phyloP scores from a whole-genome alignment of 164 flowering plant species.

The Magnolia sinica region DNA sequence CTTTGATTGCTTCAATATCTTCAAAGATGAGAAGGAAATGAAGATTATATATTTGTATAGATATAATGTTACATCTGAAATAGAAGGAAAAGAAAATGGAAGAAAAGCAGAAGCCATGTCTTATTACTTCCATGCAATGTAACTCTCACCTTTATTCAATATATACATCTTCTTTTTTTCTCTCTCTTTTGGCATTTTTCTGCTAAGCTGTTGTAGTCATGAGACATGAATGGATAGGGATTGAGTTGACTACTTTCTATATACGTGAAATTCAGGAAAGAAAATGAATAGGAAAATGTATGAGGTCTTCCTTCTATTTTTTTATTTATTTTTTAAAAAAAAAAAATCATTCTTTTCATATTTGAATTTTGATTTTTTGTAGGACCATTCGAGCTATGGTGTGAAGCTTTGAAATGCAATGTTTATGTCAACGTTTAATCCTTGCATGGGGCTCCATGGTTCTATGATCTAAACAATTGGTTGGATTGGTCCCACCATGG shows the following conservation, averaged over 20 bases:
- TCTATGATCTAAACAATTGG: neutral
- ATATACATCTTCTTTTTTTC: neutral
- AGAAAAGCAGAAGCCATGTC: neutral
- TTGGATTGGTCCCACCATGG: neutral
- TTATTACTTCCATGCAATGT: neutral
- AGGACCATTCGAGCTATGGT: too few relatives aligned
- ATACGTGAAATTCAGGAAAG: too few relatives aligned
- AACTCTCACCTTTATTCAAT: neutral
- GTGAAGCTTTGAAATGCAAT: too few relatives aligned
- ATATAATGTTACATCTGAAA: neutral
- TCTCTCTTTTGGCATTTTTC: neutral
- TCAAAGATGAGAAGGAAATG: neutral
- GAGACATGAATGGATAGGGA: neutral
- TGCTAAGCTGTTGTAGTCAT: neutral
- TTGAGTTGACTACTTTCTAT: neutral
- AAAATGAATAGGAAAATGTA: too few relatives aligned
- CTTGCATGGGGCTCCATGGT: neutral
- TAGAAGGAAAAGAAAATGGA: slow-evolving; percentile 2
- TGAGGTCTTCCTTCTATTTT: too few relatives aligned
- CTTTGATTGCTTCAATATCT: slow-evolving; percentile 8
- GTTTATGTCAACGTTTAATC: too few relatives aligned
- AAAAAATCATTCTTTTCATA: too few relatives aligned
- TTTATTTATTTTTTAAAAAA: too few relatives aligned
- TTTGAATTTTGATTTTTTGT: too few relatives aligned
- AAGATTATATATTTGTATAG: neutral